Evolutionary conservation across 148 eudicot species (phyloP).

Genomic region (Heliosperma pusillum): DNA sequence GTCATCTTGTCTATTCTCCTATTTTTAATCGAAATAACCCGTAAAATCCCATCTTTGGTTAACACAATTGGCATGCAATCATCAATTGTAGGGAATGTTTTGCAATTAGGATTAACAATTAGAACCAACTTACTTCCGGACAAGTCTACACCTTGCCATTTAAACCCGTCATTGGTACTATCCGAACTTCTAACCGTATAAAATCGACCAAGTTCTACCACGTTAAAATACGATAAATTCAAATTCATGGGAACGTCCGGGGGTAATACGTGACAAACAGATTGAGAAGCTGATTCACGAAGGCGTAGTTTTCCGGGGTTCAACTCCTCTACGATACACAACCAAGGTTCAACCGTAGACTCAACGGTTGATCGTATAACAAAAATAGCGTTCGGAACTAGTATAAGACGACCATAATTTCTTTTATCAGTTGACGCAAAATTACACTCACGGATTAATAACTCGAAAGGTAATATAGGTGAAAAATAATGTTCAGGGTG

Average conservation of each 20-base stretch:
- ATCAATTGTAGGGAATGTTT: not conserved
- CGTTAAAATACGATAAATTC: not conserved
- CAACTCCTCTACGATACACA: not conserved
- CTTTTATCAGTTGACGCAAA: too few species aligned
- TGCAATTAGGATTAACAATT: conserved; percentile 8
- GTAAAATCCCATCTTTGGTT: not conserved
- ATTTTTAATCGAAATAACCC: not conserved
- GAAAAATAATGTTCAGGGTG: not conserved
- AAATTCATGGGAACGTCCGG: not conserved
- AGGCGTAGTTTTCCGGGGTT: not conserved
- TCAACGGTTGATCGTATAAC: not conserved
- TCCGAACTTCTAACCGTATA: not conserved
- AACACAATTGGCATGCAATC: conserved; percentile 11
- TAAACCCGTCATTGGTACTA: too few species aligned
- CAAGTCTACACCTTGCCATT: not conserved
- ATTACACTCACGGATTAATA: not conserved
- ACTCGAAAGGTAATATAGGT: not conserved
- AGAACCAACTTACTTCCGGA: not conserved
- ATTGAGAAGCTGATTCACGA: not conserved
- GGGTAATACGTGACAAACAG: not conserved
- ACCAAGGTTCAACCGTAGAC: not conserved
- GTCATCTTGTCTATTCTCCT: not conserved
- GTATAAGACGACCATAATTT: not conserved
- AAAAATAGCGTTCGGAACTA: not conserved
- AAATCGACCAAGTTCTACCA: not conserved